Evolutionary conservation across 441 rosid species (phyloP).

Genomic region (Croton laevigatus): DNA sequence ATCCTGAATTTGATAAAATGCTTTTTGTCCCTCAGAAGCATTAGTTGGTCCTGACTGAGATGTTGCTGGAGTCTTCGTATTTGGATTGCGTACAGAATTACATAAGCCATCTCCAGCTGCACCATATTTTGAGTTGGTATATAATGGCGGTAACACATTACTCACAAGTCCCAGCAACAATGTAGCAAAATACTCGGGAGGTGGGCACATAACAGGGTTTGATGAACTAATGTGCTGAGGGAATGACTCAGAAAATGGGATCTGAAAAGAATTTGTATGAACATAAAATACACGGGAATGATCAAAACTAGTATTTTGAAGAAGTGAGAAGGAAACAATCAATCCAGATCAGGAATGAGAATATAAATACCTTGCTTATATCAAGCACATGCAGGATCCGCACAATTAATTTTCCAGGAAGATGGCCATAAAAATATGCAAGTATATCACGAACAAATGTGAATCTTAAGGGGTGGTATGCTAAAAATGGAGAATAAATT

Average conservation of each 20-base stretch:
- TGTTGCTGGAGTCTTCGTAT: slow-evolving; percentile 60
- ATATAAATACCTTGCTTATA: slow-evolving; percentile 66
- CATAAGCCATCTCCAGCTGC: slow-evolving; percentile 55
- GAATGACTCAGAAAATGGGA: slow-evolving; percentile 92
- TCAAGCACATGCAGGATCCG: slow-evolving; percentile 79
- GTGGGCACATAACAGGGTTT: slow-evolving; percentile 73
- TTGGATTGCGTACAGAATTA: slow-evolving; percentile 57
- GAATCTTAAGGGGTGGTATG: slow-evolving; percentile 82
- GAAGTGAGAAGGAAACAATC: background rate
- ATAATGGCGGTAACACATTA: slow-evolving; percentile 86
- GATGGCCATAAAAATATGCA: slow-evolving; percentile 92
- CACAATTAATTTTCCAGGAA: slow-evolving; percentile 71
- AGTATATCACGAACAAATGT: slow-evolving; percentile 96
- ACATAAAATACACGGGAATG: slow-evolving; percentile 7
- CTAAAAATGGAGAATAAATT: slow-evolving; percentile 58
- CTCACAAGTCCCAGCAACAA: slow-evolving; percentile 85
- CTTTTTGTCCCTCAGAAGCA: slow-evolving; percentile 76
- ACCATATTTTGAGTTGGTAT: slow-evolving; percentile 64
- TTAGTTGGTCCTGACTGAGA: slow-evolving; percentile 72
- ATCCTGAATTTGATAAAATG: slow-evolving; percentile 97
- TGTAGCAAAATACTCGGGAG: slow-evolving; percentile 87
- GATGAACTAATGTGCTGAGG: slow-evolving; percentile 73
- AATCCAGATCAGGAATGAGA: background rate
- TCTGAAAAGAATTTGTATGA: slow-evolving; percentile 45
- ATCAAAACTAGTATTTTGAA: background rate